Base-by-base conservation (phyloP, 306 rosid genomes). In the Spatholobus suberectus region DNA sequence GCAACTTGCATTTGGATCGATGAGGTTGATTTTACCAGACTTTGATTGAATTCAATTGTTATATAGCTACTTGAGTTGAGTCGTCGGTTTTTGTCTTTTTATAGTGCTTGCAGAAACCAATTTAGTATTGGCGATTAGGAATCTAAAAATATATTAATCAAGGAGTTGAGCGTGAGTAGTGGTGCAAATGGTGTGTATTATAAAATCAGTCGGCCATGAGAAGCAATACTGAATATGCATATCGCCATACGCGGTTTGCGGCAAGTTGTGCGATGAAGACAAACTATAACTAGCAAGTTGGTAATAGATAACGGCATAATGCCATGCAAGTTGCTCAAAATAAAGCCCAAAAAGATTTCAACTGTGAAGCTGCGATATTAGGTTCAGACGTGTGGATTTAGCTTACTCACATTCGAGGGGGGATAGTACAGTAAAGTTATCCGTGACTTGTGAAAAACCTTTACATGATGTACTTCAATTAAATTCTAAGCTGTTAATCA, bases 271-370 rank as follows among this genome's bases (percentile, higher is more conserved):
- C 4, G 54, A 43, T 7, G 40, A 78, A 8, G 7, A 40, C 29
- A 68, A 21, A 6, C n/a, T n/a, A n/a, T n/a, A n/a, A n/a, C n/a
- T 23, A 18, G 18, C 58, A 41, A 76, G 44, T 76, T 77, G 61
- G 10, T 32, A 5, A 20, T 34, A 47, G 5, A 47, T 46, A 32
- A 63, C 21, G 63, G 1, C 27, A 35, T 0, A 63, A 34, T 9
- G 7, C 6, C 65, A 49, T 34, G 81, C 82, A 78, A 65, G 82
- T 78, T 66, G 82, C 52, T 1, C 26, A 34, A 49, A 49, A 49
- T 65, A 49, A 32, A 2, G 35, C 26, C 40, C 35, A 13, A 47
- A 49, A 35, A 34, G 11, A 35, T 21, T 78, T 17, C 2, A 21
- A 29, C 0, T 11, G 8, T 63, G 1, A 63, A 63, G 14, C 8